Base-by-base conservation (phyloP, 495 filamentous ascomycete genomes). In the Hypoxylon lienhwacheense region DNA sequence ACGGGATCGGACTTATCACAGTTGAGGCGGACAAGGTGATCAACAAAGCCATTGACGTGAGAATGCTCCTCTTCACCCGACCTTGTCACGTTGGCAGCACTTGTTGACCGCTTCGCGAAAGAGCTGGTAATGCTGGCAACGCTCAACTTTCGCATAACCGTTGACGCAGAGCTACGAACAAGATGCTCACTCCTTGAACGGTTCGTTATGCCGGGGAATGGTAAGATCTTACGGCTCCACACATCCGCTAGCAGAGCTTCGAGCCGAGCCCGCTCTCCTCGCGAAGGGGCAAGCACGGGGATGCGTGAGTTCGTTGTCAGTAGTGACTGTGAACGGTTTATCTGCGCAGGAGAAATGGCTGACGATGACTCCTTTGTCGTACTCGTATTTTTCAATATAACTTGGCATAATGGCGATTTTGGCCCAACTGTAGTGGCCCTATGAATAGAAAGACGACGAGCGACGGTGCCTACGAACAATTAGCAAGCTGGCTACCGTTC, bases 341-440 rank as follows among this genome's bases (percentile, higher is more conserved):
- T 81, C 40, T 72, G 69, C 7, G 80, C 64, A 8, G 70, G 61
- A 20, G 72, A 25, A 40, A 69, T 52, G 34, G 61, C 52, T 7
- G 68, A 48, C 33, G 65, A 43, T 19, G 67, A 68, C 39, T 83
- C 81, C 51, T 86, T 85, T 17, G 83, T 77, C 14, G 81, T 83
- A 64, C 86, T 84, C 1, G 93, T 97, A 59, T 95, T 95, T 62
- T 88, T 91, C 64, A 98, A 90, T 28, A 96, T 87, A 31, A 97
- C 85, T 59, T 91, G 85, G 70, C 68, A 83, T 35, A 78, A 73
- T 46, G 79, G 76, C 10, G 77, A 79, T 63, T 77, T 85, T 21
- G 78, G 79, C 7, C 84, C 75, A 59, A 87, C 74, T 3, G 88
- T 85, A 8, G 84, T 81, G 16, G 88, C 80, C 29, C 88, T 81